A percentile compares a stretch with the other conserved stretches of the same genome.
phyloP scores from a whole-genome alignment of 116 monocot genomes.

The Papilionanthe hybrid region DNA sequence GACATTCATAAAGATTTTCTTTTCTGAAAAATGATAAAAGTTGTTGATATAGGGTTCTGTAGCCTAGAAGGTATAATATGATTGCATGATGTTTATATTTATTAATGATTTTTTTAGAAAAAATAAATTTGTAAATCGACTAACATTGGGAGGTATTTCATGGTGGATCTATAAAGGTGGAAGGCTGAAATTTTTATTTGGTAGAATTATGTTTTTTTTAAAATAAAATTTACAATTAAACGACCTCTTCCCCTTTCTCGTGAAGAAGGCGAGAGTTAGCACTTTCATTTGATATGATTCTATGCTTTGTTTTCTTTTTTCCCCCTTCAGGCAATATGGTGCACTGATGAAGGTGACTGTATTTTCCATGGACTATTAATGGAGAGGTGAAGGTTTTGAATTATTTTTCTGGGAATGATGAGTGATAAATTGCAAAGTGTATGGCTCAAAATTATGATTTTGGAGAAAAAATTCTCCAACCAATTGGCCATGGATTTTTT shows the following conservation, averaged over 20 bases:
- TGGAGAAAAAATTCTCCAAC: too few species aligned
- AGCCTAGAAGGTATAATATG: not conserved
- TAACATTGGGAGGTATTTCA: not conserved
- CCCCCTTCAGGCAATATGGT: not conserved
- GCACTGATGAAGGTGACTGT: not conserved
- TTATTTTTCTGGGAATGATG: not conserved
- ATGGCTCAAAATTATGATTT: too few species aligned
- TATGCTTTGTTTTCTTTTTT: not conserved
- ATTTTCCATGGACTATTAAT: not conserved
- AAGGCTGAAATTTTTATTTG: not conserved
- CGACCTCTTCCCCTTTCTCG: not conserved
- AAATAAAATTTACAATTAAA: not conserved
- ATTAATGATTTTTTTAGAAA: not conserved
- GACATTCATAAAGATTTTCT: not conserved
- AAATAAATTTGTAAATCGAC: not conserved
- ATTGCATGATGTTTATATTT: not conserved
- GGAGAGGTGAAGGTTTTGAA: not conserved
- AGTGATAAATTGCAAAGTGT: too few species aligned
- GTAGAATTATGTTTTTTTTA: not conserved
- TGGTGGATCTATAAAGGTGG: not conserved
- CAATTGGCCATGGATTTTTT: too few species aligned
- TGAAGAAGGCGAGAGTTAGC: not conserved
- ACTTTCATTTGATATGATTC: not conserved
- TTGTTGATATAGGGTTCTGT: not conserved
- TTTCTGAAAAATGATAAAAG: not conserved